A percentile compares a stretch with the other conserved stretches of the same genome.
Evolutionary conservation across 116 monocot genomes (phyloP).

Genomic region (Dioscorea cayenensis): DNA sequence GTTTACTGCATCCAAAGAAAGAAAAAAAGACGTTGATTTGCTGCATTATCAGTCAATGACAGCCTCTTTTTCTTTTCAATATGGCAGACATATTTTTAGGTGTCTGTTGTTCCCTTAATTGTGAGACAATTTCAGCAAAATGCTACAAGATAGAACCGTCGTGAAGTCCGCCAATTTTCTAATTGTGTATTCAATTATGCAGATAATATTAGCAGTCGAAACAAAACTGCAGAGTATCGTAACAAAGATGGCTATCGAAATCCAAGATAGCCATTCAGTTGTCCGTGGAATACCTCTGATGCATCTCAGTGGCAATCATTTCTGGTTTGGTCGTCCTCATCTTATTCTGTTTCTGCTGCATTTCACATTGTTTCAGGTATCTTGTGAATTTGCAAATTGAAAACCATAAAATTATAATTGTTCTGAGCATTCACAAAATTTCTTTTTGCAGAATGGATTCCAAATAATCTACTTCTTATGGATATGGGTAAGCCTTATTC

Average conservation of each 20-base stretch:
- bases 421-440: background rate
- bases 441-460: background rate
- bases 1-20: background rate
- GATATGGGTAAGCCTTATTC: too few species aligned
- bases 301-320: constrained; percentile 69
- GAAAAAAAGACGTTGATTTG: background rate
- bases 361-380: background rate
- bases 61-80: constrained; percentile 12
- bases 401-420: background rate
- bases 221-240: constrained; percentile 86
- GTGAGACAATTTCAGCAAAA: constrained; percentile 19
- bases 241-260: constrained; percentile 75
- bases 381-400: background rate
- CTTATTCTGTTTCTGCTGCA: too few species aligned
- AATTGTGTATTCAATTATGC: background rate
- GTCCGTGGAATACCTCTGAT: constrained; percentile 85
- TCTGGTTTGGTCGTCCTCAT: constrained; percentile 63
- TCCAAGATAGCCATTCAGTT: constrained; percentile 82
- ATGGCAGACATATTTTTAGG: constrained; percentile 41
- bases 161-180: background rate
- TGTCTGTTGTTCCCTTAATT: constrained; percentile 30
- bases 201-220: constrained; percentile 79
- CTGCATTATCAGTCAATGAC: too few species aligned
- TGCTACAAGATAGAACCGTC: background rate
- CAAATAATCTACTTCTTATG: background rate